Evolutionary conservation across 495 filamentous ascomycete species (phyloP).

Genomic region (Neurospora tetraspora): DNA sequence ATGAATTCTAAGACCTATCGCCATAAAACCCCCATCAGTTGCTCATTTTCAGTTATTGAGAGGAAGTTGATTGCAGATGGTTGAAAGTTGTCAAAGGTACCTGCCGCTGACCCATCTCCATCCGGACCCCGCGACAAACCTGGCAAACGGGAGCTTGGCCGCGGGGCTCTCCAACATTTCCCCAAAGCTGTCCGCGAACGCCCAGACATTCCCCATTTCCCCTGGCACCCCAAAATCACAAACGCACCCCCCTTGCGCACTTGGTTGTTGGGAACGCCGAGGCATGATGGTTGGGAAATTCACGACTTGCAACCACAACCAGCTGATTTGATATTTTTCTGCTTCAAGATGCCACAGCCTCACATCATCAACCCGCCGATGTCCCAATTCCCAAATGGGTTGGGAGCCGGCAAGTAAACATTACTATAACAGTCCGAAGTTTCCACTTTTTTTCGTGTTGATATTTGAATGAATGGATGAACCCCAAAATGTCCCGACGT

Average conservation of each 20-base stretch:
- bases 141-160: background rate
- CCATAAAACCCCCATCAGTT: background rate
- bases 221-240: background rate
- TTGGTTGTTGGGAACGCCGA: background rate
- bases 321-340: background rate
- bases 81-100: background rate
- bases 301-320: background rate
- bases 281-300: background rate
- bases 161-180: constrained; percentile 7
- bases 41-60: background rate
- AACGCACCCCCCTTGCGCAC: background rate
- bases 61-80: background rate
- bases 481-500: background rate
- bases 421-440: background rate
- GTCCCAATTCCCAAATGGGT: no score
- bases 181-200: constrained; percentile 11
- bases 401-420: background rate
- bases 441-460: background rate
- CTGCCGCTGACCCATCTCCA: background rate
- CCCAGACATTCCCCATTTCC: background rate
- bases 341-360: background rate
- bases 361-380: background rate
- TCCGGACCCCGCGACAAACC: background rate
- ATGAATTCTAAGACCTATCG: background rate
- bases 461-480: background rate